Percentiles rank a stretch among this genome's conserved stretches.
Conservation (phyloP, 2,329 filamentous ascomycete genomes). For the Tolypocladium sp. region DNA sequence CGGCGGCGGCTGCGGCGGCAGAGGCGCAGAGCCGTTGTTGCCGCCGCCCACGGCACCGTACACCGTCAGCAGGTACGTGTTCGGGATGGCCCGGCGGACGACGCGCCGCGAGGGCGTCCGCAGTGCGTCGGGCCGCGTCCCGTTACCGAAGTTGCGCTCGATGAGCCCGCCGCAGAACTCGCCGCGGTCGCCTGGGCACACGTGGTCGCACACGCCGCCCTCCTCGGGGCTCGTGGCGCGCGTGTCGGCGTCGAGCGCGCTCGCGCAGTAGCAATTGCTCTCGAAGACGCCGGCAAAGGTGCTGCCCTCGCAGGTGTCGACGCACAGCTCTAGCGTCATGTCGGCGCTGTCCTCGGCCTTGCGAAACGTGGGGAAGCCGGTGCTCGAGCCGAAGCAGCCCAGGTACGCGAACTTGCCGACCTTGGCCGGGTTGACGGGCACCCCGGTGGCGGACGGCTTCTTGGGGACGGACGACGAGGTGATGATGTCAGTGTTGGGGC, state of each 20-base stretch:
- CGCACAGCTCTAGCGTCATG: slow-evolving; percentile 32
- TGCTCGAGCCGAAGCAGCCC: slow-evolving; percentile 32
- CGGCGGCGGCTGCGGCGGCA: slow-evolving; percentile 23
- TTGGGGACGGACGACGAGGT: slow-evolving; percentile 1
- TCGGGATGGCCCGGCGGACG: background rate
- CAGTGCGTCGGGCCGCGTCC: background rate
- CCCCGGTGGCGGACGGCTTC: slow-evolving; percentile 3
- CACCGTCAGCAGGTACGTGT: slow-evolving; percentile 29
- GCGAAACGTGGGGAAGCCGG: slow-evolving; percentile 25
- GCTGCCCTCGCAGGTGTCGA: slow-evolving; percentile 22
- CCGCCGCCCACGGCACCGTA: slow-evolving; percentile 27
- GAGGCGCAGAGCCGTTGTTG: slow-evolving; percentile 3
- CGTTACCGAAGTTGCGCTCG: background rate
- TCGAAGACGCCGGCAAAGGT: slow-evolving; percentile 30
- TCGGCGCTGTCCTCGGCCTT: slow-evolving; percentile 14
- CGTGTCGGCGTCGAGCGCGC: slow-evolving; percentile 28
- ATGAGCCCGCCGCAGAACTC: slow-evolving; percentile 33
- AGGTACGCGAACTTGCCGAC: slow-evolving; percentile 24
- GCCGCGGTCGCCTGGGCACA: slow-evolving; percentile 30
- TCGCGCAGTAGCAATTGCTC: slow-evolving; percentile 36
- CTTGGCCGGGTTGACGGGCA: slow-evolving; percentile 19
- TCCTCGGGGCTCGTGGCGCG: slow-evolving; percentile 12
- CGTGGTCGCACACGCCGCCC: slow-evolving; percentile 19
- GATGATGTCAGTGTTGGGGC: background rate
- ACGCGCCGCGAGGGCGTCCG: background rate